Conservation (phyloP, 345 rosid species). For the Cardiospermum halicacabum region DNA sequence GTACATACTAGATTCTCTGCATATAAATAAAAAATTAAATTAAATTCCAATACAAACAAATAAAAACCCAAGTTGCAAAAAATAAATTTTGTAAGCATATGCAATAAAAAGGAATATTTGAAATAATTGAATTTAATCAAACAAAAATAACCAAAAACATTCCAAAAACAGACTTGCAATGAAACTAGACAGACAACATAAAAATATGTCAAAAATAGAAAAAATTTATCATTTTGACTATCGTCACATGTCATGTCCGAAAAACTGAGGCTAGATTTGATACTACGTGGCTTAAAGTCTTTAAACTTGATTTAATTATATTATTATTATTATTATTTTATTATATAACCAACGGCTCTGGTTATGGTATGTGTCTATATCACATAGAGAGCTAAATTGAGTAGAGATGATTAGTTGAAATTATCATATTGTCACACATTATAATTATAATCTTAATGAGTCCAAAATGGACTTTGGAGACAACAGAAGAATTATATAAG, state of each 20-base stretch:
- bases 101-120: neutral
- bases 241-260: slow-evolving; percentile 13
- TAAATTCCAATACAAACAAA: neutral
- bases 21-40: neutral
- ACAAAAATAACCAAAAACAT: neutral
- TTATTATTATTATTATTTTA: neutral
- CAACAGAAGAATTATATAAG: neutral
- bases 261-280: neutral
- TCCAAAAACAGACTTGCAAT: neutral
- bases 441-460: no score
- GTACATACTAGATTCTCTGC: neutral
- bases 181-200: neutral
- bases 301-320: neutral
- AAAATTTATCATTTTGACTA: neutral
- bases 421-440: no score
- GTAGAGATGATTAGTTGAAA: neutral
- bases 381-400: neutral
- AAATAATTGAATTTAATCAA: slow-evolving; percentile 1
- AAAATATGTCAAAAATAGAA: no score
- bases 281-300: neutral
- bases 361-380: neutral
- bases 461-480: neutral
- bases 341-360: neutral
- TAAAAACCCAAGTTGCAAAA: neutral
- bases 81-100: neutral